These are phyloP conservation scores for Aspergillus aculeatus DNA, from an alignment of 2,329 filamentous ascomycete genomes.

Conservation along the genomic window DNA sequence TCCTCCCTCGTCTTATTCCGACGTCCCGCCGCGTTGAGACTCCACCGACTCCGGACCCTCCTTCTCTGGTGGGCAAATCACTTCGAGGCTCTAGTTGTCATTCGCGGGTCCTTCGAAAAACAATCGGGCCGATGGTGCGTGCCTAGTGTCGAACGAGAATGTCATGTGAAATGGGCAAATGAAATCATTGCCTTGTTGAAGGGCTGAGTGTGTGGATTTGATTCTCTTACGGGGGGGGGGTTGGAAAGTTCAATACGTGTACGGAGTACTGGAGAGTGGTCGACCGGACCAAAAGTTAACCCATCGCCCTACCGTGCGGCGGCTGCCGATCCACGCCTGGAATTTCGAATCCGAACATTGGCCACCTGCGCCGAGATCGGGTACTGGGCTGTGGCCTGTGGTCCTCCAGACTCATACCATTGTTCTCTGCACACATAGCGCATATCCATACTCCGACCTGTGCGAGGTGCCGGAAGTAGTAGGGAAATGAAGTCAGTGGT, in stretches of 20 bases:
- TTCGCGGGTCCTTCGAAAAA: not conserved
- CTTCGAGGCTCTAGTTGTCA: not conserved
- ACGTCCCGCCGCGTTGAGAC: not conserved
- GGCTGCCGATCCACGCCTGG: not conserved
- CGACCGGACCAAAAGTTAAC: not conserved
- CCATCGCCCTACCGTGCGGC: not conserved
- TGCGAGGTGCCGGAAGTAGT: not conserved
- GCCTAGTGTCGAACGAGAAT: not conserved
- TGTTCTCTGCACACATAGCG: not conserved
- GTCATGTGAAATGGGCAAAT: constrained; percentile 1
- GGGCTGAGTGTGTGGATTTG: not conserved
- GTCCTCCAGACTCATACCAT: not conserved
- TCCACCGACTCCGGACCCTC: constrained; percentile 3
- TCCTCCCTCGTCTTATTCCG: not conserved
- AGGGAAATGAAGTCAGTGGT: not conserved
- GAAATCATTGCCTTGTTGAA: not conserved
- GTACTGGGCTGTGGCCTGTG: not conserved
- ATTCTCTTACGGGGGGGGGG: not conserved
- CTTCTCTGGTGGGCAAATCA: not conserved
- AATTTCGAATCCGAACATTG: constrained; percentile 1
- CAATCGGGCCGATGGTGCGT: constrained; percentile 4
- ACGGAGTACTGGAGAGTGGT: too few relatives aligned
- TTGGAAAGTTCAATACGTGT: too few relatives aligned
- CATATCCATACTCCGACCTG: not conserved
- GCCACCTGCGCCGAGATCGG: constrained; percentile 4